Base-by-base conservation (phyloP, 2,329 filamentous ascomycete genomes). In the Trichoderma asperellum region DNA sequence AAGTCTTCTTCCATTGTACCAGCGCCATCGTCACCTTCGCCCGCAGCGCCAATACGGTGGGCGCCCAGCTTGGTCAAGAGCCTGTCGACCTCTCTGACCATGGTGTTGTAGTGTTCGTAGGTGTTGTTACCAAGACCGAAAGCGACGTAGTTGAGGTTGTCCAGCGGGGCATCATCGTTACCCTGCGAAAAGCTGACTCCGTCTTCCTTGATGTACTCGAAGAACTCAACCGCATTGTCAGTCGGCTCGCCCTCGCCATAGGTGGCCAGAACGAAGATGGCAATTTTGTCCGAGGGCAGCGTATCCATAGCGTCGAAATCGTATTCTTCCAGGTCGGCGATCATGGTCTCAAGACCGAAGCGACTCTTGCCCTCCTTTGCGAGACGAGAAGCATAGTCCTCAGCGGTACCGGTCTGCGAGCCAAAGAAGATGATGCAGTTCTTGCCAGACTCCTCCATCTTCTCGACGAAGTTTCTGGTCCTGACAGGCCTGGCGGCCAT, bases 1-100 rank as follows among this genome's bases (percentile, higher is more conserved):
- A 98, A 99, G 77, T 99, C 96, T 83, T 99, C 96, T 83, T 99
- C 96, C 96, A 99, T 99, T 69, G 96, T 99, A 71, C 96, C 96
- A 73, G 96, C 94, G 73, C 96, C 96, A 79, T 99, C 96, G 76
- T 99, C 96, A 76, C 96, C 96, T 83, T 98, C 95, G 75, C 96
- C 96, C 68, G 94, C 93, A 69, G 90, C 85, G 57, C 96, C 94
- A 74, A 99, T 93, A 74, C 93, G 88, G 77, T 89, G 86, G 14
- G 92, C 96, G 71, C 96, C 96, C 24, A 97, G 86, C 76, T 92
- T 95, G 77, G 89, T 86, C 70, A 99, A 84, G 71, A 89, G 90
- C 79, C 91, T 89, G 82, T 96, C 89, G 69, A 98, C 91, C 72
- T 95, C 92, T 79, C 95, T 93, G 71, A 99, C 94, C 93, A 99